Evolutionary conservation across 2,329 filamentous ascomycete genomes (phyloP).

Genomic region (Arachnomyces sp.): DNA sequence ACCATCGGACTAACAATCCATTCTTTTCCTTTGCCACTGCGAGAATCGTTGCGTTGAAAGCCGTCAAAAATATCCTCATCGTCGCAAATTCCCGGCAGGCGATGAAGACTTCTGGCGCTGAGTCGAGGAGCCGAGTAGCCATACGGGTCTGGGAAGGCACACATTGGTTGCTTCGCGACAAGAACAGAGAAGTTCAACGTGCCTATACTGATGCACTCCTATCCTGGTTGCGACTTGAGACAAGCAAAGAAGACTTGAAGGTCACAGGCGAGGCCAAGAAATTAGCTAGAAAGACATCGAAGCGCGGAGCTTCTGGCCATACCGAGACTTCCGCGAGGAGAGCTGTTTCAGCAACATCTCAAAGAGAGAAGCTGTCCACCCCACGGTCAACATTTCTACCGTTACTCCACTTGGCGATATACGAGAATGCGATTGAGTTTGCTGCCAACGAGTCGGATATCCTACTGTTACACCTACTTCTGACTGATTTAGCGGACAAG

Average conservation of each 20-base stretch:
- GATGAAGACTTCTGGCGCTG: conserved; percentile 51
- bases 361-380: conserved; percentile 50
- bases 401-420: conserved; percentile 77
- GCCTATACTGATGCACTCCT: conserved; percentile 78
- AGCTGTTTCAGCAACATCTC: conserved; percentile 61
- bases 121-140: conserved; percentile 67
- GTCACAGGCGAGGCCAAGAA: conserved; percentile 52
- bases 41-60: conserved; percentile 60
- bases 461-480: conserved; percentile 66
- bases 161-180: conserved; percentile 81
- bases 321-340: conserved; percentile 46
- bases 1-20: background rate
- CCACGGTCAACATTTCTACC: conserved; percentile 66
- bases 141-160: conserved; percentile 92
- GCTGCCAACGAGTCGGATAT: conserved; percentile 67
- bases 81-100: conserved; percentile 67
- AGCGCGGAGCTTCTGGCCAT: conserved; percentile 34
- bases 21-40: conserved; percentile 59
- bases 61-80: conserved; percentile 73
- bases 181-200: conserved; percentile 67
- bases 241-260: conserved; percentile 57
- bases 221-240: conserved; percentile 80
- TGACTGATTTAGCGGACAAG: conserved; percentile 64
- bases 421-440: conserved; percentile 73
- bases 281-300: conserved; percentile 31